Evolutionary conservation across 441 rosid species (phyloP), one percentile per base, ranked within the genome.

Genomic region (Francoa sonchifolia): DNA sequence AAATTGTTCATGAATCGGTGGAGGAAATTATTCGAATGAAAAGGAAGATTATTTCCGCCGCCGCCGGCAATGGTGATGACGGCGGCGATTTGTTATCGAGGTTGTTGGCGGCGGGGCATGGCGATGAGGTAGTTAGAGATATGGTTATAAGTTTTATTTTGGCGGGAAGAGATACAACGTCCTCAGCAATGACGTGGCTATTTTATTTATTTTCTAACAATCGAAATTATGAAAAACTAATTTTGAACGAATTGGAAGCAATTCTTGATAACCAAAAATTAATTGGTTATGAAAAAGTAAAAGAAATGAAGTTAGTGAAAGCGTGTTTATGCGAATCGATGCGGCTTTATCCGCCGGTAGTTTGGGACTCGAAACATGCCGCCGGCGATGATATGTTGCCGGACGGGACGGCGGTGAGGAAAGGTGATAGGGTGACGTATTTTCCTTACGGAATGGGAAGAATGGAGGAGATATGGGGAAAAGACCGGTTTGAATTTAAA

Each of bases 331-430:
- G 30, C 25, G 84, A 76, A 48, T 22, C 73, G 3, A 61, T 70
- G 77, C 54, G 84, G 46, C 79, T 70, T 2, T 76, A 70, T 48
- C 80, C 84, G 6, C 77, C 84, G 6, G 58, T 73, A n/a, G 75
- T 65, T 10, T 66, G 78, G 58, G 74, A 76, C 48, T 74, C 78
- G 0, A 76, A 73, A 67, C 76, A 74, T 37, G 71, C 77, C 11
- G 2, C 53, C 3, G 22, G n/a, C 9, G 6, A 57, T 10, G 71
- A 73, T 47, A 9, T 44, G 29, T 55, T 77, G 36, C 76, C 78
- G 5, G 79, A 72, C 3, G 78, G 80, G 1, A 70, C 73, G 5
- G 48, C 13, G 9, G 68, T 77, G 13, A 17, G 51, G 34, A 64
- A 62, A 1, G 55, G 76, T 14, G 66, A 70, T 39, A 66, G 68